Base-by-base conservation (phyloP, 2,329 filamentous ascomycete species). In the Paraconiothyrium brasiliense region DNA sequence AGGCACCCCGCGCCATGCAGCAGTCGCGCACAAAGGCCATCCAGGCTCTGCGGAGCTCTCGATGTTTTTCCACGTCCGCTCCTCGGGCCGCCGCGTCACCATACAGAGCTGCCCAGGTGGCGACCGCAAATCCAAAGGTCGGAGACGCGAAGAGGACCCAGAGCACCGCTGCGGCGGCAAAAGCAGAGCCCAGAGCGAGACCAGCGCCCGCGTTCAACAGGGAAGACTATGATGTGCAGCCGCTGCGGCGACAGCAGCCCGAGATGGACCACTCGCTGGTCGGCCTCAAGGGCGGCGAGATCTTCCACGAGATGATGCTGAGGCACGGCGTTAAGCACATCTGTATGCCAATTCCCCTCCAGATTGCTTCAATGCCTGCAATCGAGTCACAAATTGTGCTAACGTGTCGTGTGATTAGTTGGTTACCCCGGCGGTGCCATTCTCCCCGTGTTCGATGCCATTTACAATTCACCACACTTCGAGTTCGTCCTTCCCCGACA, bases 291-390 rank as follows among this genome's bases (percentile, higher is more conserved):
- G 94, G 95, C 76, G 95, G 95, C 76, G 90, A 97, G 81, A 97
- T 98, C 72, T 97, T 98, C 81, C 94, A 98, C 80, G 94, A 98
- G 83, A 98, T 98, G 94, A 97, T 99, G 94, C 86, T 97, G 64
- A 87, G 94, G 75, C 92, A 94, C 72, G 87, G 85, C 71, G 94
- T 99, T 59, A 95, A 97, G 84, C 93, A 97, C 79, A 87, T 98
- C 76, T 98, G 93, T 97, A 85, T 77, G 92, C 90, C 58, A 20
- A 35, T 57, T 56, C 51, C 55, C 55, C 41, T 48, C 62, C 43
- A 22, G 22, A 27, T 47, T 37, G 24, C 44, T 54, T 51, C 55
- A 20, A 39, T 39, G 32, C 9, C 10, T 52, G 34, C 35, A 41
- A 41, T 54, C 32, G 50, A 52, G n/a, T 39, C 32, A 52, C 48